Conservation (phyloP, 345 rosid genomes). For the Zanthoxylum bungeanum region DNA sequence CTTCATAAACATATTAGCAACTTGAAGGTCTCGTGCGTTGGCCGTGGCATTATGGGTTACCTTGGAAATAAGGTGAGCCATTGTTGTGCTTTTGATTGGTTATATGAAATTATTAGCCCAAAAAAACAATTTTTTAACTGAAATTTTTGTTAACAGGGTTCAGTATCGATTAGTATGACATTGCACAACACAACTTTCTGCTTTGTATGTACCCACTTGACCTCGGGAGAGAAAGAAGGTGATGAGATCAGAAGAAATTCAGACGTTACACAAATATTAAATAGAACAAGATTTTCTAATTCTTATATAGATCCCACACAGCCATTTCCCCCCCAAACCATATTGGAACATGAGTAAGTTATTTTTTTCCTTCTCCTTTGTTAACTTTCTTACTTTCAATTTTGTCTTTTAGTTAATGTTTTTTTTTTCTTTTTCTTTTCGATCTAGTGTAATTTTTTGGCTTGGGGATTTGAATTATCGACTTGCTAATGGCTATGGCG, state of each 20-base stretch:
- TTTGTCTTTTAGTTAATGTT: neutral
- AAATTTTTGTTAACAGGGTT: slow-evolving; percentile 49
- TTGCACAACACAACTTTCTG: slow-evolving; percentile 67
- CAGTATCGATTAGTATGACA: slow-evolving; percentile 82
- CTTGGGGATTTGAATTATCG: slow-evolving; percentile 98
- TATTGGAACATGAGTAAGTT: slow-evolving; percentile 82
- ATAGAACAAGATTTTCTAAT: slow-evolving; percentile 66
- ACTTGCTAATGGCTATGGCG: slow-evolving; percentile 41
- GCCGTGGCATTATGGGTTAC: slow-evolving; percentile 94
- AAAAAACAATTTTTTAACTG: too few species aligned
- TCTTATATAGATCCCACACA: slow-evolving; percentile 31
- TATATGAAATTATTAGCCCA: neutral
- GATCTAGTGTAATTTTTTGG: slow-evolving; percentile 77
- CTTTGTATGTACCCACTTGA: slow-evolving; percentile 85
- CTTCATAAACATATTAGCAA: slow-evolving; percentile 51
- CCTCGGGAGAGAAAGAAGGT: slow-evolving; percentile 94
- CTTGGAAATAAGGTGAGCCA: slow-evolving; percentile 86
- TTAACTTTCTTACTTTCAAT: too few species aligned
- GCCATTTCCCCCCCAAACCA: slow-evolving; percentile 42
- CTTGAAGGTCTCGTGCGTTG: slow-evolving; percentile 84
- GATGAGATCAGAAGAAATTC: slow-evolving; percentile 76
- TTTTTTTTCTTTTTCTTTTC: neutral
- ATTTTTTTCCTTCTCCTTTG: too few species aligned
- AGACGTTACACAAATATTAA: slow-evolving; percentile 77
- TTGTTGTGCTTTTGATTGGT: neutral